Conservation (phyloP, 176 grass and related monocot genomes). For the Hsuehochloa calcarea region DNA sequence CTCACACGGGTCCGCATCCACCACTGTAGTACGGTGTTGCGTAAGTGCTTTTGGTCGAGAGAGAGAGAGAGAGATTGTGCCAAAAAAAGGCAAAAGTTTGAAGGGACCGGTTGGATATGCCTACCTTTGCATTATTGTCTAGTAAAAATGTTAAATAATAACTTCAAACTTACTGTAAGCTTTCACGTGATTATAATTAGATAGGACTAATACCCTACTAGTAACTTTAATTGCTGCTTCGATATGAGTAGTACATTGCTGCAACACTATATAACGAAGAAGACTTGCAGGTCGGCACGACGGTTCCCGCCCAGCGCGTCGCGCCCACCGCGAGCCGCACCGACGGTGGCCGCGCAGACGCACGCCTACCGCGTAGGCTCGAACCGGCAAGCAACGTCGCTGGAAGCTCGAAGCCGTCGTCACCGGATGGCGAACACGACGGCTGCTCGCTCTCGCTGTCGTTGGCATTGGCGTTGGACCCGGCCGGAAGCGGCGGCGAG, state of each 20-base stretch:
- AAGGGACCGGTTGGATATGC: not conserved
- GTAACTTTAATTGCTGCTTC: not conserved
- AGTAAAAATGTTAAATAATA: not conserved
- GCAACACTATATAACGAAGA: not conserved
- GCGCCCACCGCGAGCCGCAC: not conserved
- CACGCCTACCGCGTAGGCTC: not conserved
- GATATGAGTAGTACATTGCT: not conserved
- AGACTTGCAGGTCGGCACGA: not conserved
- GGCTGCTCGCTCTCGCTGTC: constrained; percentile 25
- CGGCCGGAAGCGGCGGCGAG: not conserved
- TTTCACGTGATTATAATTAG: not conserved
- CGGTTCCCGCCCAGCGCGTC: not conserved
- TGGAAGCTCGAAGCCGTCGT: not conserved
- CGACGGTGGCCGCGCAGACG: not conserved
- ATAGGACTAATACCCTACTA: not conserved
- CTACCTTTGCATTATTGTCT: not conserved
- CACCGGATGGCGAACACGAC: not conserved
- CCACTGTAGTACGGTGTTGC: no score
- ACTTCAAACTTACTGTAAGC: not conserved
- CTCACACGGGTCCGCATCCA: not conserved
- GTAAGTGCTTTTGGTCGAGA: not conserved
- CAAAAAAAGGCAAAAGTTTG: not conserved
- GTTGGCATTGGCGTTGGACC: constrained; percentile 23
- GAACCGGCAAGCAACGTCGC: not conserved
- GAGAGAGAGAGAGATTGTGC: not conserved